Evolutionary conservation across 768 basidiomycete genomes (phyloP), one percentile per base, ranked within the genome.

Genomic region (Porphyrellus cyaneotinctus): DNA sequence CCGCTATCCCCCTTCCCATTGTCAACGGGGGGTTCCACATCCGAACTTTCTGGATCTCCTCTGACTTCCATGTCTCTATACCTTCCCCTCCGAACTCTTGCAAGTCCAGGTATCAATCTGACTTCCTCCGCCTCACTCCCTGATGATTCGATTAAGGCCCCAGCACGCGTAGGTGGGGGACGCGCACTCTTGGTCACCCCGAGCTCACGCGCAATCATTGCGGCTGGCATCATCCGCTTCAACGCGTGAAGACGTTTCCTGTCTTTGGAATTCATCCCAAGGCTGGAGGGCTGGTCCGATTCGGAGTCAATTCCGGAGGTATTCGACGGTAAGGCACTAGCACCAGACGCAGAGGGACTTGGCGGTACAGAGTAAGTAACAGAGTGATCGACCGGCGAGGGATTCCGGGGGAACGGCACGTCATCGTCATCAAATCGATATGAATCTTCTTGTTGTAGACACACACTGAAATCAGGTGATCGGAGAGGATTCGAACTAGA

Each of bases 11-110:
- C 36, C 15, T 33, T 49, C 45, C 31, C 46, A 10, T 38, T 49
- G 17, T 17, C 49, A 28, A 11, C 9, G 22, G 54, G 49, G 24
- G 1, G 50, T 23, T 68, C 70, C 24, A 69, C 62, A 31, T 79
- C 78, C 22, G 78, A 78, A 66, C 83, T 85, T 62, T 87, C 85
- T 1, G 82, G 66, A 57, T 87, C 87, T 8, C 85, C 86, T 56
- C 70, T 78, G 47, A 87, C 74, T 7, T 78, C 75, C 30, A 65
- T 52, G 47, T 71, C 65, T 46, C 58, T 69, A 8, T 71, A 64
- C 24, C 66, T 64, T 20, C 71, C 62, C 39, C 64, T 69, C 41
- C 77, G 73, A 43, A 70, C 66, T 22, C 76, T 73, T 22, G 80
- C 76, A 57, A 79, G 73, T 4, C 85, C 83, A 1, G 83, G 83